phyloP scores from a whole-genome alignment of 2,329 filamentous ascomycete species.

The Sordariomycetes sp. region DNA sequence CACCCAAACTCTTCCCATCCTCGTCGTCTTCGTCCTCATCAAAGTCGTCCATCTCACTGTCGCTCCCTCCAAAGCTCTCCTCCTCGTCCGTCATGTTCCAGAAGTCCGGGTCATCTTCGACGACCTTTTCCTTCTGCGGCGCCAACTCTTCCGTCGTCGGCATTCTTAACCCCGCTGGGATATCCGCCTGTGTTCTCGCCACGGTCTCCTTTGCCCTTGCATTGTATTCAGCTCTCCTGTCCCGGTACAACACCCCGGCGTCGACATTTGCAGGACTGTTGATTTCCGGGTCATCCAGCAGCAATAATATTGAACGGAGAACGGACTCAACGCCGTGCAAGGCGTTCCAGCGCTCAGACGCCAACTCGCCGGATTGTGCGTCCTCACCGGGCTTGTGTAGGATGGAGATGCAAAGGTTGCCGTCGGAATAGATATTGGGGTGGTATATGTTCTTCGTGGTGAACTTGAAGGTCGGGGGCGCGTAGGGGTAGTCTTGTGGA shows the following conservation, averaged over 20 bases:
- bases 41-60: slow-evolving; percentile 55
- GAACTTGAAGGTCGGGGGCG: slow-evolving; percentile 85
- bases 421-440: slow-evolving; percentile 88
- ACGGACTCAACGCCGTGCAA: slow-evolving; percentile 93
- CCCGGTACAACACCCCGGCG: slow-evolving; percentile 77
- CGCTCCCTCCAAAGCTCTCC: slow-evolving; percentile 69
- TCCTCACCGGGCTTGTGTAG: slow-evolving; percentile 89
- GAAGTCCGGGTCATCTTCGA: slow-evolving; percentile 69
- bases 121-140: slow-evolving; percentile 48
- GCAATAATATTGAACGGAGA: slow-evolving; percentile 80
- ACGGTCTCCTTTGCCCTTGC: slow-evolving; percentile 60
- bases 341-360: slow-evolving; percentile 89
- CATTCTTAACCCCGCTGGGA: slow-evolving; percentile 73
- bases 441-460: slow-evolving; percentile 67
- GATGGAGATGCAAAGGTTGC: slow-evolving; percentile 92
- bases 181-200: slow-evolving; percentile 65
- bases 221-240: slow-evolving; percentile 62
- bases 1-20: slow-evolving; percentile 31
- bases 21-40: slow-evolving; percentile 50
- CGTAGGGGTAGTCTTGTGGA: slow-evolving; percentile 79
- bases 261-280: slow-evolving; percentile 93
- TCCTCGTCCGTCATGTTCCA: slow-evolving; percentile 72
- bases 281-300: slow-evolving; percentile 90
- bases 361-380: slow-evolving; percentile 80
- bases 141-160: slow-evolving; percentile 61